These are phyloP conservation scores for Auricularia sp. DNA, from an alignment of 768 basidiomycete species.

Conservation along the genomic window DNA sequence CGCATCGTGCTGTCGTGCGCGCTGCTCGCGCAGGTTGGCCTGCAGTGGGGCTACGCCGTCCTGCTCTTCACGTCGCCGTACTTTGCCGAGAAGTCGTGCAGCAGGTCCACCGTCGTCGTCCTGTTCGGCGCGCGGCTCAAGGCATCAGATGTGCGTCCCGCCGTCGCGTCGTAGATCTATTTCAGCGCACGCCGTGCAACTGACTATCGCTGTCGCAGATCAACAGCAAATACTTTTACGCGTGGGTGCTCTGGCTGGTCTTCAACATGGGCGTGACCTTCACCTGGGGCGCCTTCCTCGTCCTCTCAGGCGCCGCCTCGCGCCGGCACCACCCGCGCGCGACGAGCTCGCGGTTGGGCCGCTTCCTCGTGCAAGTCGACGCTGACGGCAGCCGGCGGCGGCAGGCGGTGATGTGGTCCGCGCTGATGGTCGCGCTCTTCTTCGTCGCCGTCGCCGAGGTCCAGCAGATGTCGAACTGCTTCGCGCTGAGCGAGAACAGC, in stretches of 20 bases:
- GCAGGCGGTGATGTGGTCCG: neutral
- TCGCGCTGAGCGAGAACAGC: neutral
- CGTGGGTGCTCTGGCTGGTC: constrained; percentile 8
- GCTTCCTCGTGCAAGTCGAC: neutral
- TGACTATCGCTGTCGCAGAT: neutral
- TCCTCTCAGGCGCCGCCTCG: constrained; percentile 6
- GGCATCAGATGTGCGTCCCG: neutral
- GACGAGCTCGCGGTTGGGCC: neutral
- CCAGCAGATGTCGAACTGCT: neutral
- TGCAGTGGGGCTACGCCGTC: constrained; percentile 9
- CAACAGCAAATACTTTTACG: constrained; percentile 2
- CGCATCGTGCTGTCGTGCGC: neutral
- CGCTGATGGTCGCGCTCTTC: neutral
- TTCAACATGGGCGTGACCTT: constrained; percentile 6
- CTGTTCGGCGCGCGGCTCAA: constrained; percentile 7
- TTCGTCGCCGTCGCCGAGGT: neutral
- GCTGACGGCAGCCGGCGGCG: neutral
- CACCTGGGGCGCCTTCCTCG: constrained; percentile 4
- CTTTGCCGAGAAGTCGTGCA: constrained; percentile 7
- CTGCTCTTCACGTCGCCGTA: constrained; percentile 7
- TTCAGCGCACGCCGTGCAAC: too few species aligned
- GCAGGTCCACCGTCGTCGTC: constrained; percentile 1
- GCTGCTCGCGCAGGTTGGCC: constrained; percentile 1
- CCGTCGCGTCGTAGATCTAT: neutral
- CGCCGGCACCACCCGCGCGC: neutral